Evolutionary conservation across 768 basidiomycete genomes (phyloP).

Genomic region (Tulasnella sp.): DNA sequence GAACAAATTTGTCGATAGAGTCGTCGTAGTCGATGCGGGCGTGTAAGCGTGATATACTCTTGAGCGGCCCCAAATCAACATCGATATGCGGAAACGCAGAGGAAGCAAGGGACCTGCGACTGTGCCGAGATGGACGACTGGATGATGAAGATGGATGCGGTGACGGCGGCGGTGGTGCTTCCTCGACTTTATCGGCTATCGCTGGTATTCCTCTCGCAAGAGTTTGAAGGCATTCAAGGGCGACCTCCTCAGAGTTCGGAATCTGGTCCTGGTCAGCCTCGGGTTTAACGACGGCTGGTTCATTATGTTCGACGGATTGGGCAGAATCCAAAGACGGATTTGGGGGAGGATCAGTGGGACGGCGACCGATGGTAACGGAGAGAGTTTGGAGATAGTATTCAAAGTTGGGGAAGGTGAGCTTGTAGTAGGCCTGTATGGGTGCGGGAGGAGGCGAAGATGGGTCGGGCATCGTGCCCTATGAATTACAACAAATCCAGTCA

Average conservation of each 20-base stretch:
- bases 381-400: conserved; percentile 97
- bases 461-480: background rate
- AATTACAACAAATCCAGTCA: too few relatives aligned
- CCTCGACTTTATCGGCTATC: too few relatives aligned
- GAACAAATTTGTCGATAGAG: conserved; percentile 75
- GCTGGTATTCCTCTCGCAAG: background rate
- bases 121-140: background rate
- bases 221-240: background rate
- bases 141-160: conserved; percentile 12
- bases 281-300: too few relatives aligned
- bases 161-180: background rate
- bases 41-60: conserved; percentile 95
- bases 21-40: conserved; percentile 93
- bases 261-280: too few relatives aligned
- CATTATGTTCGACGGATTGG: too few relatives aligned
- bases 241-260: background rate
- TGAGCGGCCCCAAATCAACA: conserved; percentile 83
- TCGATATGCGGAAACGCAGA: conserved; percentile 25
- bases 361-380: conserved; percentile 84
- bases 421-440: conserved; percentile 78
- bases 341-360: conserved; percentile 35
- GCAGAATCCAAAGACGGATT: background rate
- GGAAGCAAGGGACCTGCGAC: background rate
- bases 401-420: conserved; percentile 86
- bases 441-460: conserved; percentile 2